Conservation (phyloP, 495 filamentous ascomycete species). For the Hypoxylon lenormandii region DNA sequence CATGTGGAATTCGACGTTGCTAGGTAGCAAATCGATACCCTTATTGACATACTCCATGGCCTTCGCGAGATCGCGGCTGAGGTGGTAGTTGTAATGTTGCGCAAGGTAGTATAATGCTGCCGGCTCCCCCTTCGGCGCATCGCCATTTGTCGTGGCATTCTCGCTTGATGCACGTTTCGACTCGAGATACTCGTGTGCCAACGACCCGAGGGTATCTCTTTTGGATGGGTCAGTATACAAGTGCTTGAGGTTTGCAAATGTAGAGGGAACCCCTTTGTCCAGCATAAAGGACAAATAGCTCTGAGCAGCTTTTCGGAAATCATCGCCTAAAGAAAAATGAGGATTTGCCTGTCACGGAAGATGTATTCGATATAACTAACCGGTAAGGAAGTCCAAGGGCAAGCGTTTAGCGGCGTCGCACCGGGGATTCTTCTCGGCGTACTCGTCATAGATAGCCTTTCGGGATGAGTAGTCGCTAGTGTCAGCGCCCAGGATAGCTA, state of each 20-base stretch:
- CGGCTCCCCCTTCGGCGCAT: constrained; percentile 74
- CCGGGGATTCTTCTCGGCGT: constrained; percentile 80
- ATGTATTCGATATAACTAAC: constrained; percentile 52
- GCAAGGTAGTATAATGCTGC: constrained; percentile 91
- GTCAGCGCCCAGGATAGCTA: constrained; percentile 73
- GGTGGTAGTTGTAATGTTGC: constrained; percentile 94
- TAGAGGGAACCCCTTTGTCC: constrained; percentile 93
- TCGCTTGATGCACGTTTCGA: constrained; percentile 62
- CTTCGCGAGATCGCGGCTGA: constrained; percentile 83
- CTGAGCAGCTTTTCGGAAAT: constrained; percentile 83
- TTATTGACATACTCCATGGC: constrained; percentile 86
- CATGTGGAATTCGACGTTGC: constrained; percentile 92
- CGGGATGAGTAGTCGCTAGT: constrained; percentile 69
- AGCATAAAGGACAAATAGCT: constrained; percentile 86
- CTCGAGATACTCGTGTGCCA: constrained; percentile 82
- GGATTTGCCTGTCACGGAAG: background rate
- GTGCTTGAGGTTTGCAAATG: constrained; percentile 94
- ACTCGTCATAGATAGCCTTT: constrained; percentile 82
- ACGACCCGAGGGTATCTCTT: constrained; percentile 74
- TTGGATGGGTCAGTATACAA: constrained; percentile 83
- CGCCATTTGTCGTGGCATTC: constrained; percentile 61
- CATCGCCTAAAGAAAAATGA: constrained; percentile 67
- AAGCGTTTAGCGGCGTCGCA: constrained; percentile 86
- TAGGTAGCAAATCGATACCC: constrained; percentile 78
- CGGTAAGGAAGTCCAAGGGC: constrained; percentile 89